Conservation (phyloP, 768 basidiomycete species). For the Lactarius evosmus region DNA sequence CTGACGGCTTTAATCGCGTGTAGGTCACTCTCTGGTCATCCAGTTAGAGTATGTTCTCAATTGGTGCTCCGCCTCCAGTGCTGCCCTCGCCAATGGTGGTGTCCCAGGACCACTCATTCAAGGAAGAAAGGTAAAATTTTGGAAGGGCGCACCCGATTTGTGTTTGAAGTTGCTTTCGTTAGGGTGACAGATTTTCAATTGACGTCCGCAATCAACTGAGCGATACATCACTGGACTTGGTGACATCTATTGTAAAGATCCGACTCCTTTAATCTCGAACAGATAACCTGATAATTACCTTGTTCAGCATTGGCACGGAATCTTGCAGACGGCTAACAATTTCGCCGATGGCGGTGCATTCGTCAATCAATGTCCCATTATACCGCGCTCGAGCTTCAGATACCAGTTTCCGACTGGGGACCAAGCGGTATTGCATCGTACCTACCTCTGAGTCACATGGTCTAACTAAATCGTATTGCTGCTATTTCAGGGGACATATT, state of each 20-base stretch:
- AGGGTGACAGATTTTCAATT: constrained; percentile 40
- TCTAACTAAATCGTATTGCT: not conserved
- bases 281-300: not conserved
- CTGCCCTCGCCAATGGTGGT: constrained; percentile 43
- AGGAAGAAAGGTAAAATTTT: constrained; percentile 33
- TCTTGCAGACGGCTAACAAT: constrained; percentile 42
- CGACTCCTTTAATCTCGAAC: not conserved
- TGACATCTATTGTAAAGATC: constrained; percentile 45
- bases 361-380: constrained; percentile 47
- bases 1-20: constrained; percentile 29
- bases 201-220: constrained; percentile 44
- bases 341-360: constrained; percentile 45
- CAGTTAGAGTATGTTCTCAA: not conserved
- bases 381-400: constrained; percentile 39
- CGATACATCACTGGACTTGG: constrained; percentile 44
- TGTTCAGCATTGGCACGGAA: constrained; percentile 53
- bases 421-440: constrained; percentile 37
- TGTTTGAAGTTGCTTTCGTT: constrained; percentile 28
- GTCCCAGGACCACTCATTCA: constrained; percentile 48
- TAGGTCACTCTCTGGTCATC: not conserved
- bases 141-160: too few relatives aligned
- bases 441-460: too few relatives aligned
- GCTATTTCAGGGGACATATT: constrained; percentile 30
- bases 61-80: constrained; percentile 29
- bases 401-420: constrained; percentile 38